Evolutionary conservation across 495 filamentous ascomycete species (phyloP).

Genomic region (Aspergillus cavernicola): DNA sequence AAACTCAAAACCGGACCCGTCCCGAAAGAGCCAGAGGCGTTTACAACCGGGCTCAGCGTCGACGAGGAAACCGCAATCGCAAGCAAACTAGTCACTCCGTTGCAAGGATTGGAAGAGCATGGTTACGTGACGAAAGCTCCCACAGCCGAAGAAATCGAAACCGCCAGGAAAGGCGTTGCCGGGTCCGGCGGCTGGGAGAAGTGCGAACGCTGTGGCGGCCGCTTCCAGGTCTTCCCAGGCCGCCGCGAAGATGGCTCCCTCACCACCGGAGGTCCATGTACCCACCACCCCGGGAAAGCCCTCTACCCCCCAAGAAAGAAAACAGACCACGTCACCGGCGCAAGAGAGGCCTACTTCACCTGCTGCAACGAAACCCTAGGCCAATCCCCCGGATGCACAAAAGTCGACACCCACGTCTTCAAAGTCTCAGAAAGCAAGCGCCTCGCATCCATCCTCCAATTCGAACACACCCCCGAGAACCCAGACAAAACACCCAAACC

Average conservation of each 20-base stretch:
- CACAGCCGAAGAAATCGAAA: conserved; percentile 54
- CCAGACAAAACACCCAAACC: conserved; percentile 30
- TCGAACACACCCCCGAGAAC: conserved; percentile 69
- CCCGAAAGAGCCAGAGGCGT: conserved; percentile 22
- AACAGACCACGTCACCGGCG: conserved; percentile 42
- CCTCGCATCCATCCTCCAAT: conserved; percentile 74
- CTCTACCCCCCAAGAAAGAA: conserved; percentile 48
- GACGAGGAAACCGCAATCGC: conserved; percentile 67
- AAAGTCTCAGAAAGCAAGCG: conserved; percentile 73
- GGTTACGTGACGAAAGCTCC: conserved; percentile 72
- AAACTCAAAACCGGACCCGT: conserved; percentile 29
- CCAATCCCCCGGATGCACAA: conserved; percentile 67
- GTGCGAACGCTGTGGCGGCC: conserved; percentile 79
- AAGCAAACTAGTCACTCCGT: conserved; percentile 53
- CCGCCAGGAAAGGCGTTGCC: conserved; percentile 60
- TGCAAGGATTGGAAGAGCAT: conserved; percentile 55
- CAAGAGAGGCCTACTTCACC: conserved; percentile 55
- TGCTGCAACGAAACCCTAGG: conserved; percentile 77
- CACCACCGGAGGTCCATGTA: conserved; percentile 71
- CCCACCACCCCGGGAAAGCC: conserved; percentile 67
- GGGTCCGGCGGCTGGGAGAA: conserved; percentile 72
- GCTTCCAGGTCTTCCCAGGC: conserved; percentile 92
- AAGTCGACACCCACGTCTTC: conserved; percentile 74
- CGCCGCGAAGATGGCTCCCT: conserved; percentile 79
- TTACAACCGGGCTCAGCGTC: conserved; percentile 64